Percentiles rank a stretch among this genome's conserved stretches.
Evolutionary conservation across 768 basidiomycete genomes (phyloP).

Genomic region (Collybiopsis luxurians): DNA sequence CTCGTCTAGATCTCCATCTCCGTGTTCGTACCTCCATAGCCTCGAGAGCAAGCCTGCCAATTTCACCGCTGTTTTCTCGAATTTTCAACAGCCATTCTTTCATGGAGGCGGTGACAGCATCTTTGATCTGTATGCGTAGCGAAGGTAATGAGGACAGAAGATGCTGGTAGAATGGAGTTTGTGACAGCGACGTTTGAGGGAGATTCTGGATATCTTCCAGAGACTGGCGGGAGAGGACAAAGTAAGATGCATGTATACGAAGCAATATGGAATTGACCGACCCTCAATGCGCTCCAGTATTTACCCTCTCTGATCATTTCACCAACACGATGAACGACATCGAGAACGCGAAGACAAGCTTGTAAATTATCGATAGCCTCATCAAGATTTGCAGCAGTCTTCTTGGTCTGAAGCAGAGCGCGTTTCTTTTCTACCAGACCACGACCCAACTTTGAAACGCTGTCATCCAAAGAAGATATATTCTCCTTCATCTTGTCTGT

Average conservation of each 20-base stretch:
- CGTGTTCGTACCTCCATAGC: slow-evolving; percentile 82
- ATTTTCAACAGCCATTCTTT: slow-evolving; percentile 98
- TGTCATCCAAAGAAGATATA: slow-evolving; percentile 84
- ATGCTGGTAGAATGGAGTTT: slow-evolving; percentile 92
- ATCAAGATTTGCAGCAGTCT: slow-evolving; percentile 92
- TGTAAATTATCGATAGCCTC: slow-evolving; percentile 96
- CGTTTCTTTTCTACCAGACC: slow-evolving; percentile 94
- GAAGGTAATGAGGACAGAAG: slow-evolving; percentile 91
- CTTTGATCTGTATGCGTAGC: slow-evolving; percentile 83
- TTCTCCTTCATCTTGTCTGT: slow-evolving; percentile 91
- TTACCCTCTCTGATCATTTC: slow-evolving; percentile 92
- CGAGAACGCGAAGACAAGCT: slow-evolving; percentile 87
- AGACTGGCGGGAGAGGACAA: slow-evolving; percentile 56
- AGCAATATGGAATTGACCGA: slow-evolving; percentile 43
- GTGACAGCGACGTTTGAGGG: slow-evolving; percentile 84
- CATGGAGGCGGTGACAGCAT: slow-evolving; percentile 90
- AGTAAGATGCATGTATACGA: slow-evolving; percentile 26
- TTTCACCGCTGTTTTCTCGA: slow-evolving; percentile 79
- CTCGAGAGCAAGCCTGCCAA: slow-evolving; percentile 86
- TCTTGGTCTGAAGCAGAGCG: slow-evolving; percentile 82
- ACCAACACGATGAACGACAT: slow-evolving; percentile 88
- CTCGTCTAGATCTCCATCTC: slow-evolving; percentile 80
- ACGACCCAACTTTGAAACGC: slow-evolving; percentile 84
- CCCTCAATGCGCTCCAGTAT: slow-evolving; percentile 96
- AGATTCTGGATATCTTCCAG: slow-evolving; percentile 93